Percentiles rank a stretch among this genome's conserved stretches.
These are phyloP conservation scores for Fusarium sp. DNA, from an alignment of 2,329 filamentous ascomycete genomes.

Conservation along the genomic window DNA sequence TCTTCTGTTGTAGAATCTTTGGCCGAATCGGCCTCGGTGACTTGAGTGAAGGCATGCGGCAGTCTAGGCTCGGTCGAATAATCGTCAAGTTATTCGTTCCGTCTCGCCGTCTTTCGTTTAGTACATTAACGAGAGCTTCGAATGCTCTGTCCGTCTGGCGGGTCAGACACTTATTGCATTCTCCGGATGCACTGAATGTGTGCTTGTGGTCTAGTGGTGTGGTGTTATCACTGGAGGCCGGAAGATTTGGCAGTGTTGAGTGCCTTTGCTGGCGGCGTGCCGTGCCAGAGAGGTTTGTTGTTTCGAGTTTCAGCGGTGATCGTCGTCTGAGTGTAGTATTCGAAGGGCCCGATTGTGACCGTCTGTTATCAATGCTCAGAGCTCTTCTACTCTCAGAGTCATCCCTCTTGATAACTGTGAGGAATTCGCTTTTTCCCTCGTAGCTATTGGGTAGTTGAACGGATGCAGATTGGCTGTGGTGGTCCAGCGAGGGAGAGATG, in stretches of 20 bases:
- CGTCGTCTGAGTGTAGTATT: neutral
- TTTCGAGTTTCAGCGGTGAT: constrained; percentile 7
- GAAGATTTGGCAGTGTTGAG: neutral
- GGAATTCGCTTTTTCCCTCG: constrained; percentile 3
- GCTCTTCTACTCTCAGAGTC: neutral
- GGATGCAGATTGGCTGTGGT: constrained; percentile 14
- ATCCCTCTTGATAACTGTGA: neutral
- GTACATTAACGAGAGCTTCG: neutral
- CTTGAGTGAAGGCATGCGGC: neutral
- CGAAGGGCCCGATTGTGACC: neutral
- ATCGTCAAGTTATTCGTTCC: neutral
- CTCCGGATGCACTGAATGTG: neutral
- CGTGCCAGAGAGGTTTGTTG: neutral
- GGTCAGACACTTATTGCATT: neutral
- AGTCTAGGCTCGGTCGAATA: neutral
- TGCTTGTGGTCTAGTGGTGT: neutral
- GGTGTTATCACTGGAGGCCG: rapidly evolving
- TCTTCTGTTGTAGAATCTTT: neutral
- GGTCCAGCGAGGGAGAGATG: neutral
- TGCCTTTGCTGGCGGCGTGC: neutral
- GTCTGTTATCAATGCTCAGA: neutral
- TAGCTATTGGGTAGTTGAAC: neutral
- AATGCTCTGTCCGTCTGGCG: constrained; percentile 13
- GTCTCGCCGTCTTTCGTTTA: neutral
- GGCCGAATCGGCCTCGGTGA: constrained; percentile 18